Percentiles rank a stretch among this genome's conserved stretches.
Evolutionary conservation across 164 flowering plant genomes (phyloP).

Genomic region (Amborella trichopoda): DNA sequence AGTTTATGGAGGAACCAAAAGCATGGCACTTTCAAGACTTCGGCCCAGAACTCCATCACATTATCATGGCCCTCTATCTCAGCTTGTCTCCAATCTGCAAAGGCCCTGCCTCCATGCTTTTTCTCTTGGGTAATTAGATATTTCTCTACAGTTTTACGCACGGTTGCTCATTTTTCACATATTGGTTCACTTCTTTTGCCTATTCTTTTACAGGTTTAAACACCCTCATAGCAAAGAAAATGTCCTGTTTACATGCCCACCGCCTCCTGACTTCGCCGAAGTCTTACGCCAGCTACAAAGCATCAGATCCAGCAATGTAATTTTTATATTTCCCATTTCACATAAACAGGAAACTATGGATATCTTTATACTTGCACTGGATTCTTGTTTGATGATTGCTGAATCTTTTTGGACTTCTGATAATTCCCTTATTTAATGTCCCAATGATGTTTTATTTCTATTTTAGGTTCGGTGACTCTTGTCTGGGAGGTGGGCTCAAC

Average conservation of each 20-base stretch:
- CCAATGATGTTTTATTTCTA: too few species aligned
- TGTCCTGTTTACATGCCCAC: slow-evolving; percentile 50
- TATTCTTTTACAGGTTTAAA: slow-evolving; percentile 38
- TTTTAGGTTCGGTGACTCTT: too few species aligned
- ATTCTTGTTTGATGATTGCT: too few species aligned
- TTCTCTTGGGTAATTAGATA: slow-evolving; percentile 53
- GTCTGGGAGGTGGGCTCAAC: too few species aligned
- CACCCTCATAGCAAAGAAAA: slow-evolving; percentile 65
- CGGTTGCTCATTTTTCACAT: neutral
- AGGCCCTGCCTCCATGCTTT: slow-evolving; percentile 95
- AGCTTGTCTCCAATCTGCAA: slow-evolving; percentile 40
- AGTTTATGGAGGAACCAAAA: slow-evolving; percentile 81
- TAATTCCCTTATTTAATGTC: too few species aligned
- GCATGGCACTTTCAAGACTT: slow-evolving; percentile 67
- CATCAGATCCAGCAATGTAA: too few species aligned
- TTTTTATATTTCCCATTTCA: too few species aligned
- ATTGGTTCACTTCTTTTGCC: neutral
- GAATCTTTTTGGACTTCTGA: too few species aligned
- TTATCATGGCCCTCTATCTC: slow-evolving; percentile 27
- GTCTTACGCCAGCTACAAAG: slow-evolving; percentile 40
- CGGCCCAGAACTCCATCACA: slow-evolving; percentile 33
- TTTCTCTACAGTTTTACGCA: neutral
- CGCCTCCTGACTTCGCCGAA: slow-evolving; percentile 62
- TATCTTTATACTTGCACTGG: too few species aligned
- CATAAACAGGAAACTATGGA: too few species aligned